Evolutionary conservation across 2,329 filamentous ascomycete species (phyloP).

Genomic region (Diplodia intermedia): DNA sequence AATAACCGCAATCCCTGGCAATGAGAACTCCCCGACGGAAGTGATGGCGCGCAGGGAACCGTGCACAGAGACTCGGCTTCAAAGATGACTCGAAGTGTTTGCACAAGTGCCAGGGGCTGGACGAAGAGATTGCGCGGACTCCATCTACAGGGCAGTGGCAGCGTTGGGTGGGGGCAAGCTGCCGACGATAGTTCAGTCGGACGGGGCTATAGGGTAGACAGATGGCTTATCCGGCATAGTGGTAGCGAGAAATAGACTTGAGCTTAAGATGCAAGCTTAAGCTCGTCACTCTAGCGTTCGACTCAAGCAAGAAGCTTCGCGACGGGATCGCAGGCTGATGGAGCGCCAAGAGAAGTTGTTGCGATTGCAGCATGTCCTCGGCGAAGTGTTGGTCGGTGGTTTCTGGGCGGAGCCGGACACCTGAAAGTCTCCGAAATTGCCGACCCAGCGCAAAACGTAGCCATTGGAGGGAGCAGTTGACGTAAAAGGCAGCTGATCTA

Average conservation of each 20-base stretch:
- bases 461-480: background rate
- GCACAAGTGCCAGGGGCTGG: background rate
- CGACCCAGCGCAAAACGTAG: background rate
- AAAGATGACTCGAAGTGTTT: background rate
- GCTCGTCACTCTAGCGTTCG: background rate
- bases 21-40: background rate
- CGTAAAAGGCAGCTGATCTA: constrained; percentile 2
- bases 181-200: background rate
- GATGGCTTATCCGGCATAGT: background rate
- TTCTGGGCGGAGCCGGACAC: background rate
- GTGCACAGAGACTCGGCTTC: background rate
- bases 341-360: background rate
- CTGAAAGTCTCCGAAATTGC: background rate
- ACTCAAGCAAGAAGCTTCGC: background rate
- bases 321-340: too few species aligned
- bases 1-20: too few species aligned
- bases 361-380: background rate
- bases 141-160: background rate
- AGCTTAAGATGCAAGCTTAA: constrained; percentile 13
- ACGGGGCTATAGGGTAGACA: background rate
- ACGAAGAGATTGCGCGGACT: background rate
- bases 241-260: constrained; percentile 18
- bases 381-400: background rate
- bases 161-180: background rate
- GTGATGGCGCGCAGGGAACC: background rate